Conservation (phyloP, 2,329 filamentous ascomycete genomes). For the Aspergillus jensenii region DNA sequence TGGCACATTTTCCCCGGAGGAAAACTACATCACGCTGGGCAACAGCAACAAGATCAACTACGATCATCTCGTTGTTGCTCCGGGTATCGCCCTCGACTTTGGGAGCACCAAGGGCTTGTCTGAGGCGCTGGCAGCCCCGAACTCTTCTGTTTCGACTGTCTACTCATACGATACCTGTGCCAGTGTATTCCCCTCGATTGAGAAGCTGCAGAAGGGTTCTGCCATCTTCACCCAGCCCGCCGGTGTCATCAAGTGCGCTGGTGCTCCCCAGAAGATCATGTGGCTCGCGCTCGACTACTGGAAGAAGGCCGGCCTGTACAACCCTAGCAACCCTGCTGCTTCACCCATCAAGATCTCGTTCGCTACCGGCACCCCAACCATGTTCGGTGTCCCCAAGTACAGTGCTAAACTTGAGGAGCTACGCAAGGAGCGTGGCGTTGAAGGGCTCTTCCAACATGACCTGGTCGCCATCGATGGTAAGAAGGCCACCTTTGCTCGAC, state of each 20-base stretch:
- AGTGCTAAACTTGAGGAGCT: conserved; percentile 54
- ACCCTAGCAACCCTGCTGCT: conserved; percentile 35
- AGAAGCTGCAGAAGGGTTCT: conserved; percentile 49
- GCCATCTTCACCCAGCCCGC: conserved; percentile 63
- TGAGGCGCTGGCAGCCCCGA: conserved; percentile 53
- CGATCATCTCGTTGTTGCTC: conserved; percentile 64
- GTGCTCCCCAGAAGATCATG: conserved; percentile 62
- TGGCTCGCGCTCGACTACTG: conserved; percentile 63
- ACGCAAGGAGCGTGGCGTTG: conserved; percentile 55
- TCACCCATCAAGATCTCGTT: conserved; percentile 56
- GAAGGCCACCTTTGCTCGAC: conserved; percentile 51
- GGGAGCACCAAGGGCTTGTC: conserved; percentile 55
- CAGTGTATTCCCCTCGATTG: conserved; percentile 53
- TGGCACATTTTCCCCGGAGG: conserved; percentile 52
- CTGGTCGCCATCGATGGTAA: conserved; percentile 55
- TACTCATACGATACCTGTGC: conserved; percentile 58
- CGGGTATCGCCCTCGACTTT: conserved; percentile 56
- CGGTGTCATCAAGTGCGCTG: conserved; percentile 61
- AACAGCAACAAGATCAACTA: conserved; percentile 60
- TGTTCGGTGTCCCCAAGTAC: conserved; percentile 64
- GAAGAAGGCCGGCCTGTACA: conserved; percentile 55
- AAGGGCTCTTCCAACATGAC: conserved; percentile 60
- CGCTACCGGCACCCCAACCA: conserved; percentile 55
- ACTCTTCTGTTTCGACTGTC: conserved; percentile 55
- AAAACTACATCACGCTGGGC: conserved; percentile 57